phyloP scores from a whole-genome alignment of 805 yeast species.

The Metschnikowia aberdeeniae region DNA sequence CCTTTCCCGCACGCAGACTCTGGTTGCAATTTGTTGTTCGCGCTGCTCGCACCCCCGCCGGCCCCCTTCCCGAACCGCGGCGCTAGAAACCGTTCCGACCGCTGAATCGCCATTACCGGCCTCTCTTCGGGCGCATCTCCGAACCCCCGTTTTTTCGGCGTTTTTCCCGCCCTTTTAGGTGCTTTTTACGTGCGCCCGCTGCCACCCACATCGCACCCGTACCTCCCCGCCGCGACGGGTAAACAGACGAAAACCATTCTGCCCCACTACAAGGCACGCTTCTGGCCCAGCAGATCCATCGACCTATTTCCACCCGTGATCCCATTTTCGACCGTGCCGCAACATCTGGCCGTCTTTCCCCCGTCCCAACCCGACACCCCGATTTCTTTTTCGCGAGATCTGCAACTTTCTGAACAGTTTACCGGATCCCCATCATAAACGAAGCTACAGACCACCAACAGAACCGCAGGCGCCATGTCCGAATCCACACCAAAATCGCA shows the following conservation, averaged over 20 bases:
- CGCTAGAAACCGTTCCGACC: neutral
- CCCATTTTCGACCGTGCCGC: neutral
- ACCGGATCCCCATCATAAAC: neutral
- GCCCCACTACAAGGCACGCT: neutral
- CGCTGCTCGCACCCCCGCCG: too few species aligned
- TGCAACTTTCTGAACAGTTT: too few species aligned
- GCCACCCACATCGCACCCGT: neutral
- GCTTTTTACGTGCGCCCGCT: too few species aligned
- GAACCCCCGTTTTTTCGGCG: neutral
- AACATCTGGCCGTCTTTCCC: too few species aligned
- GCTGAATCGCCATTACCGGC: too few species aligned
- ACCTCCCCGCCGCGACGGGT: neutral
- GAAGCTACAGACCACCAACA: neutral
- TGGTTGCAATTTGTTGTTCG: too few species aligned
- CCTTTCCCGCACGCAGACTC: slow-evolving; percentile 1
- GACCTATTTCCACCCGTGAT: neutral
- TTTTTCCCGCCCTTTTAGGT: neutral
- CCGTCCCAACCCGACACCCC: too few species aligned
- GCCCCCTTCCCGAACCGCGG: too few species aligned
- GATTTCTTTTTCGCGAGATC: too few species aligned
- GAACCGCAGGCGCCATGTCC: neutral
- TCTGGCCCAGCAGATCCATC: neutral
- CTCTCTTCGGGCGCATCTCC: neutral
- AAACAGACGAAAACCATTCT: neutral
- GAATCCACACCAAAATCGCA: slow-evolving; percentile 2